These are phyloP conservation scores for Globisporangium sylvaticum DNA, from an alignment of 352 stramenopile genomes.

Conservation along the genomic window DNA sequence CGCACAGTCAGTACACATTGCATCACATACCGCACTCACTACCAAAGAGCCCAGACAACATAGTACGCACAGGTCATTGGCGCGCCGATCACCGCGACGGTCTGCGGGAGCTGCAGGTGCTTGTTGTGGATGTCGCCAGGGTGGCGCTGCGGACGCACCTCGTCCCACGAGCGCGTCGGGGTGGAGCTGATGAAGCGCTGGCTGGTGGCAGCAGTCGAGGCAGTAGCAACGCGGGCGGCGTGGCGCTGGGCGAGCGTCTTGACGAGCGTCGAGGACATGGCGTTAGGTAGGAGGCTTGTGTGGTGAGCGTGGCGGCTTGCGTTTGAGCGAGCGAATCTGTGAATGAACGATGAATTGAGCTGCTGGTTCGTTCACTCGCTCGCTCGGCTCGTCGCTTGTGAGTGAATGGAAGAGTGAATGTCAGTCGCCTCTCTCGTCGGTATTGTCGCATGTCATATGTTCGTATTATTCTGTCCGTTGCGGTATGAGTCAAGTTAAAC, in stretches of 20 bases:
- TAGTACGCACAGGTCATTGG: slow-evolving; percentile 81
- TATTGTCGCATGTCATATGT: background rate
- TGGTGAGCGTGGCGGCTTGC: background rate
- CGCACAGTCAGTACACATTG: background rate
- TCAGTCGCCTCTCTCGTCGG: background rate
- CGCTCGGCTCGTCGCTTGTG: background rate
- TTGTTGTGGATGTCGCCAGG: slow-evolving; percentile 47
- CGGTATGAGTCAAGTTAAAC: background rate
- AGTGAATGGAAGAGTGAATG: background rate
- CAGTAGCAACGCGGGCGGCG: background rate
- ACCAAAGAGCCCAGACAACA: background rate
- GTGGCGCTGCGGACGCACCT: slow-evolving; percentile 67
- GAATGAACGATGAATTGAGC: slow-evolving; percentile 1
- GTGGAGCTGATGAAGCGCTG: slow-evolving; percentile 55
- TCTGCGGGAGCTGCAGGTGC: slow-evolving; percentile 53
- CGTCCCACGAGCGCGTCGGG: slow-evolving; percentile 39
- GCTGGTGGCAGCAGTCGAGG: slow-evolving; percentile 5
- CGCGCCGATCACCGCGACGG: slow-evolving; percentile 78
- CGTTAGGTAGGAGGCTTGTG: background rate
- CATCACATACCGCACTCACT: background rate
- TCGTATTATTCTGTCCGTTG: background rate
- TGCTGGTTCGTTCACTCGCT: background rate
- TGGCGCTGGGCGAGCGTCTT: slow-evolving; percentile 9
- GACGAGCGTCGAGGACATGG: slow-evolving; percentile 14
- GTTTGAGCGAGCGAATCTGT: background rate